Evolutionary conservation across 306 rosid species (phyloP).

Genomic region (Ammopiptanthus mongolicus): DNA sequence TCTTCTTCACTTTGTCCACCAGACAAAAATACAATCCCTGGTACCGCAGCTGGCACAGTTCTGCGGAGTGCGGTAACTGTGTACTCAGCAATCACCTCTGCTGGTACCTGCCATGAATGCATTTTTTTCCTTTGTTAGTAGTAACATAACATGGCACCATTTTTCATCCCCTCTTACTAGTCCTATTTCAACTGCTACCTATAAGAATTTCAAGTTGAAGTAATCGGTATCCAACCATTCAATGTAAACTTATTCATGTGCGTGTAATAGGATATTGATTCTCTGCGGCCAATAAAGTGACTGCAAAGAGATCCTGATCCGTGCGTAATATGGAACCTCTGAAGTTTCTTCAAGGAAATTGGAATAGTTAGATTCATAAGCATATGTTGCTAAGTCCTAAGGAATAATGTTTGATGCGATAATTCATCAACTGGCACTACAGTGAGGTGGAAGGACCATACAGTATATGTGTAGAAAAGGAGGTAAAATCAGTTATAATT

Average conservation of each 20-base stretch:
- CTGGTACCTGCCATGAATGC: conserved; percentile 43
- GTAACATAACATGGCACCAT: neutral
- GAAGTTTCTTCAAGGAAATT: neutral
- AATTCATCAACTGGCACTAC: no score
- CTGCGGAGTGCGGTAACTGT: conserved; percentile 72
- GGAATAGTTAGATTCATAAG: no score
- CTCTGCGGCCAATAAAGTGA: no score
- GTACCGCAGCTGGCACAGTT: conserved; percentile 87
- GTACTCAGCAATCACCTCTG: conserved; percentile 67
- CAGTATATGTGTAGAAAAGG: no score
- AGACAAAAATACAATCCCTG: conserved; percentile 76
- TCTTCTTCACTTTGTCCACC: conserved; percentile 95
- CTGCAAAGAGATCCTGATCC: no score
- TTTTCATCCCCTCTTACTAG: neutral
- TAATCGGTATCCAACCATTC: neutral
- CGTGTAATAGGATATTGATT: no score
- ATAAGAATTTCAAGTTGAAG: neutral
- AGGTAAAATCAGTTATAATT: no score
- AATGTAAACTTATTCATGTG: neutral
- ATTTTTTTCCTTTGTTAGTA: neutral
- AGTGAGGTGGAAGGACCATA: no score
- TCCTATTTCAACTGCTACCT: neutral
- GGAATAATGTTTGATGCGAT: no score
- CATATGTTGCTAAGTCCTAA: no score
- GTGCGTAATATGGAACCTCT: neutral